Percentiles rank a stretch among this genome's conserved stretches.
Conservation (phyloP, 768 basidiomycete genomes). For the Leccinum fibrillosum region DNA sequence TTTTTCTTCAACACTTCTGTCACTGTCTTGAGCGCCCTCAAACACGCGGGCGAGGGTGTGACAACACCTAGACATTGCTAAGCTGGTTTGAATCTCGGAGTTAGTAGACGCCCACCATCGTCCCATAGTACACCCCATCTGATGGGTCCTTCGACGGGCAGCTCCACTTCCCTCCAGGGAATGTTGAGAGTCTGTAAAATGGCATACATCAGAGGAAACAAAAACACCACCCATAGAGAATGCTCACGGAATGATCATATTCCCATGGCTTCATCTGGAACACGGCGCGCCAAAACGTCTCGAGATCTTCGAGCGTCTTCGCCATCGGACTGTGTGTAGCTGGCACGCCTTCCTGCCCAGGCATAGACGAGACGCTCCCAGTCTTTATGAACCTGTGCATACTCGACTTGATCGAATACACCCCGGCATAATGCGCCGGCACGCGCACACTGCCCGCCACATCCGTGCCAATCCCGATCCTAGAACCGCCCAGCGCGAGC, state of each 20-base stretch:
- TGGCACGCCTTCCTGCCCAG: conserved; percentile 57
- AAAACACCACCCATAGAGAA: neutral
- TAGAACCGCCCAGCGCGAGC: conserved; percentile 56
- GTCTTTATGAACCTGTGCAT: conserved; percentile 53
- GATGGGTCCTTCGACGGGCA: conserved; percentile 46
- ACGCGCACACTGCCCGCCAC: conserved; percentile 67
- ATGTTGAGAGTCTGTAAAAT: conserved; percentile 31
- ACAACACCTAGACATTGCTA: conserved; percentile 48
- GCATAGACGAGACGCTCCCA: conserved; percentile 44
- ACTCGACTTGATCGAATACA: conserved; percentile 60
- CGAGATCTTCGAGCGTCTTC: conserved; percentile 55
- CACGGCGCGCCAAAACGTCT: conserved; percentile 63
- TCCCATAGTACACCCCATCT: conserved; percentile 67
- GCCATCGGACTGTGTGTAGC: conserved; percentile 60
- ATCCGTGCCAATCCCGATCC: conserved; percentile 65
- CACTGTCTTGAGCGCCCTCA: conserved; percentile 49
- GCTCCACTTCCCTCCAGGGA: conserved; percentile 36
- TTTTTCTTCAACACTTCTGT: conserved; percentile 40
- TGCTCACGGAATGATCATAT: conserved; percentile 51
- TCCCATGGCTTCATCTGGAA: conserved; percentile 61
- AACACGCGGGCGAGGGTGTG: conserved; percentile 55
- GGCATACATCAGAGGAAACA: too few relatives aligned
- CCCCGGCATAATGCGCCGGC: conserved; percentile 64
- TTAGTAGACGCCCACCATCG: conserved; percentile 41
- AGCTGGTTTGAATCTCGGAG: neutral